Evolutionary conservation across 768 basidiomycete genomes (phyloP).

Genomic region (Boletellus emodensis): DNA sequence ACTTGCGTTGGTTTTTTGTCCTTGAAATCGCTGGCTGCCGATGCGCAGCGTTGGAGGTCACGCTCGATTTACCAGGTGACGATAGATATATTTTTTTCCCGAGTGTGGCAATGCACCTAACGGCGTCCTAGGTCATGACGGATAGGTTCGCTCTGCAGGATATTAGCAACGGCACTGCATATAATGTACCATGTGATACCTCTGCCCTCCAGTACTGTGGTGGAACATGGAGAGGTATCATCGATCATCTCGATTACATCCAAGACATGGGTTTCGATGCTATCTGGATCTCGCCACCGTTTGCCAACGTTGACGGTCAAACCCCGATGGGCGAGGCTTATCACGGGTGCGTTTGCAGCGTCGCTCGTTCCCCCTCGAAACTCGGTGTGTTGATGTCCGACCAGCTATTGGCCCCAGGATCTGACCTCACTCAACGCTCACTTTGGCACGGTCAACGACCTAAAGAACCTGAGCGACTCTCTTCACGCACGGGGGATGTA

Average conservation of each 20-base stretch:
- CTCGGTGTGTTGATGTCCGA: neutral
- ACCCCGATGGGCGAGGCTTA: slow-evolving; percentile 53
- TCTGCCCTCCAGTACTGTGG: slow-evolving; percentile 50
- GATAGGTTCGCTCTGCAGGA: slow-evolving; percentile 57
- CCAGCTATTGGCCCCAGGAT: slow-evolving; percentile 50
- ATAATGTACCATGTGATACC: slow-evolving; percentile 42
- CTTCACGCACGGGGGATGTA: slow-evolving; percentile 53
- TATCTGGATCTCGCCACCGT: slow-evolving; percentile 56
- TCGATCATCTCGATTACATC: slow-evolving; percentile 58
- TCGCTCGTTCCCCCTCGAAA: neutral
- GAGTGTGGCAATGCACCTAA: neutral
- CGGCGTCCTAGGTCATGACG: slow-evolving; percentile 40
- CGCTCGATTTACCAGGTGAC: slow-evolving; percentile 53
- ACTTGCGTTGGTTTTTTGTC: slow-evolving; percentile 4
- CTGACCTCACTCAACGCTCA: slow-evolving; percentile 46
- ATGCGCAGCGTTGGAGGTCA: slow-evolving; percentile 47
- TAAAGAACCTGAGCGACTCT: slow-evolving; percentile 43
- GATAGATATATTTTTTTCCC: neutral
- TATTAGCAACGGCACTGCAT: slow-evolving; percentile 24
- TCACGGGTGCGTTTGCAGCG: slow-evolving; percentile 40
- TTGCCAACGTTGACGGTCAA: slow-evolving; percentile 44
- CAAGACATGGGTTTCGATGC: slow-evolving; percentile 60
- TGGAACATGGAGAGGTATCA: slow-evolving; percentile 52
- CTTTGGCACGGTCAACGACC: slow-evolving; percentile 50
- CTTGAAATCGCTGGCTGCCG: slow-evolving; percentile 30